Conservation (phyloP, 164 flowering plant species). For the Pachysandra terminalis region DNA sequence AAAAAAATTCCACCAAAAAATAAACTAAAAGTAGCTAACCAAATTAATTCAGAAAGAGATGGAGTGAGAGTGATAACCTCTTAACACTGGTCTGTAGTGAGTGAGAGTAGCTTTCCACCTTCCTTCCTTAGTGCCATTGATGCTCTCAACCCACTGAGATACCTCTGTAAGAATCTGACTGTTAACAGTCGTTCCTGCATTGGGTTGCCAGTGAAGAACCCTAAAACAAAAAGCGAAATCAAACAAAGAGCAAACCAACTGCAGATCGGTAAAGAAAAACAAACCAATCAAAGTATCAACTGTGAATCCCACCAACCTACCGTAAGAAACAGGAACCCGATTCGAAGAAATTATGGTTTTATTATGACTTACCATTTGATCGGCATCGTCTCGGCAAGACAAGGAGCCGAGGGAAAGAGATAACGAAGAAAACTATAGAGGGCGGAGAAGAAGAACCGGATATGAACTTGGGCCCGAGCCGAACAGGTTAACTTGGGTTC, state of each 20-base stretch:
- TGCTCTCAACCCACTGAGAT: slow-evolving; percentile 74
- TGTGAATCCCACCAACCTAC: neutral
- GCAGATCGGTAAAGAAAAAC: neutral
- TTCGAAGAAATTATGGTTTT: neutral
- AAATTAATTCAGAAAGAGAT: neutral
- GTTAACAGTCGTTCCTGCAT: slow-evolving; percentile 68
- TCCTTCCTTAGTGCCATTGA: slow-evolving; percentile 76
- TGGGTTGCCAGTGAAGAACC: slow-evolving; percentile 93
- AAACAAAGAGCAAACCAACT: no score
- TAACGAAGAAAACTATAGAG: no score
- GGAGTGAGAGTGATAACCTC: slow-evolving; percentile 37
- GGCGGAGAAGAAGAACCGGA: no score
- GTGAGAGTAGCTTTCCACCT: slow-evolving; percentile 83
- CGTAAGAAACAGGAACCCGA: neutral
- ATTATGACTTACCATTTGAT: slow-evolving; percentile 33
- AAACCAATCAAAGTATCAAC: neutral
- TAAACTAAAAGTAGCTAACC: no score
- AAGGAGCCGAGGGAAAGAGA: neutral
- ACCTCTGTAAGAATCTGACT: slow-evolving; percentile 75
- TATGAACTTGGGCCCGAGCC: no score
- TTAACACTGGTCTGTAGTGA: slow-evolving; percentile 53
- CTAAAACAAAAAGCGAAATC: slow-evolving; percentile 24
- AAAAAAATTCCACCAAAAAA: neutral
- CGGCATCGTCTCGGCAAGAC: slow-evolving; percentile 24
- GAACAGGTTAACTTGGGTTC: no score